Percentiles rank a stretch among this genome's conserved stretches.
phyloP scores from a whole-genome alignment of 1,284 basidiomycete species.

The Apiotrichum brassicae region DNA sequence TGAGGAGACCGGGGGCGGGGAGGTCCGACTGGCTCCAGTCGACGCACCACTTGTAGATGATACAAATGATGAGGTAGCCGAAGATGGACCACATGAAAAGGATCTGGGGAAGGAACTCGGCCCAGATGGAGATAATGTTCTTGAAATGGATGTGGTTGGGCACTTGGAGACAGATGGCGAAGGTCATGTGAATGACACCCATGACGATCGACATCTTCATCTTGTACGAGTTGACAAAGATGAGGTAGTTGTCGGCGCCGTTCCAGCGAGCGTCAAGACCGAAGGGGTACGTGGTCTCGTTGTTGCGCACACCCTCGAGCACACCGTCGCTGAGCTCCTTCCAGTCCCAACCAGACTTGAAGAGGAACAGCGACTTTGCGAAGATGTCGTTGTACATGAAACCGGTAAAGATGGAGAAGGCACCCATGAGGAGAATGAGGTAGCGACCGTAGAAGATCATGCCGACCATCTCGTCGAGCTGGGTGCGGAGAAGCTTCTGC shows the following conservation, averaged over 20 bases:
- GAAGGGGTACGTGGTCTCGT: conserved; percentile 70
- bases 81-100: conserved; percentile 97
- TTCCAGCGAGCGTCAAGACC: conserved; percentile 97
- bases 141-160: conserved; percentile 94
- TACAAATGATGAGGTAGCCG: conserved; percentile 90
- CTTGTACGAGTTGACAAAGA: conserved; percentile 99
- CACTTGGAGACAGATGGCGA: conserved; percentile 89
- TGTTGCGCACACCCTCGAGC: conserved; percentile 56
- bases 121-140: conserved; percentile 74
- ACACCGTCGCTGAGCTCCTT: conserved; percentile 53
- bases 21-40: conserved; percentile 75
- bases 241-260: conserved; percentile 80
- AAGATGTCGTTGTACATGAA: conserved; percentile 99
- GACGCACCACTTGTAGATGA: conserved; percentile 94
- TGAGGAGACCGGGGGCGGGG: conserved; percentile 80
- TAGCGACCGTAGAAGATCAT: conserved; percentile 97
- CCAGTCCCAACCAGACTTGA: conserved; percentile 84
- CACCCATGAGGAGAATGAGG: conserved; percentile 95
- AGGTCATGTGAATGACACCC: conserved; percentile 98
- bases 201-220: conserved; percentile 99
- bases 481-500: conserved; percentile 65
- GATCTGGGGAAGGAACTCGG: conserved; percentile 95
- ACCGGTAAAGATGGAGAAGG: conserved; percentile 92
- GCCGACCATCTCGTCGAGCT: conserved; percentile 71
- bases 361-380: conserved; percentile 84